phyloP scores from a whole-genome alignment of 148 eudicot species.

The Tetragonia tetragonoides region DNA sequence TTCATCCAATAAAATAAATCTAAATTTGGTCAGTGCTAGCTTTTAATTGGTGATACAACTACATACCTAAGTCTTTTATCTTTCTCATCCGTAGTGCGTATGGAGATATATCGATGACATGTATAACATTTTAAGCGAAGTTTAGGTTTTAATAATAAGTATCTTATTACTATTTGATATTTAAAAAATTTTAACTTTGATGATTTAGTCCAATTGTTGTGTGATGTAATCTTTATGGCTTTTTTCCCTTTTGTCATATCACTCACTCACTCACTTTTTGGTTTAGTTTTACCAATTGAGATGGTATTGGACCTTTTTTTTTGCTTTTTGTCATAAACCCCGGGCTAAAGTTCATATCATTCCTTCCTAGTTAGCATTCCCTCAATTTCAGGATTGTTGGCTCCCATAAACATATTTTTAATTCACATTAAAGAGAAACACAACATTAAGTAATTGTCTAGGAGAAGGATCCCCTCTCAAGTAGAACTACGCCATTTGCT shows the following conservation, averaged over 20 bases:
- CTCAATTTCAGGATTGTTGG: constrained; percentile 41
- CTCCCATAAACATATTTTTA: constrained; percentile 23
- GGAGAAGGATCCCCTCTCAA: constrained; percentile 1
- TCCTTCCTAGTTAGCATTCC: constrained; percentile 35
- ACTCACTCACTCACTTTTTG: not conserved
- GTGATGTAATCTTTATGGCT: constrained; percentile 10
- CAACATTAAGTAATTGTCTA: not conserved
- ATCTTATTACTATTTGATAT: not conserved
- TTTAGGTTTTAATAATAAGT: too few species aligned
- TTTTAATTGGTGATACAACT: too few species aligned
- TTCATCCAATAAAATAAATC: too few species aligned
- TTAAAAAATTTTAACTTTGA: not conserved
- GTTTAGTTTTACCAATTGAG: not conserved
- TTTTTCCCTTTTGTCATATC: constrained; percentile 1
- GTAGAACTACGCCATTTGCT: constrained; percentile 11
- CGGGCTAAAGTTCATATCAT: constrained; percentile 35
- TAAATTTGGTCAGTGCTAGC: too few species aligned
- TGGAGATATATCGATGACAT: too few species aligned
- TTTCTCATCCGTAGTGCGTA: too few species aligned
- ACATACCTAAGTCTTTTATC: too few species aligned
- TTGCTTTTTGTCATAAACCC: constrained; percentile 20
- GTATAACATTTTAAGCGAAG: too few species aligned
- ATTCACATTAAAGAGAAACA: not conserved
- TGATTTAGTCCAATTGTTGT: not conserved
- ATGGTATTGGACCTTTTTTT: not conserved